Percentiles rank a stretch among this genome's conserved stretches.
phyloP scores from a whole-genome alignment of 805 yeast species.

The Jamesozyma lodderae region DNA sequence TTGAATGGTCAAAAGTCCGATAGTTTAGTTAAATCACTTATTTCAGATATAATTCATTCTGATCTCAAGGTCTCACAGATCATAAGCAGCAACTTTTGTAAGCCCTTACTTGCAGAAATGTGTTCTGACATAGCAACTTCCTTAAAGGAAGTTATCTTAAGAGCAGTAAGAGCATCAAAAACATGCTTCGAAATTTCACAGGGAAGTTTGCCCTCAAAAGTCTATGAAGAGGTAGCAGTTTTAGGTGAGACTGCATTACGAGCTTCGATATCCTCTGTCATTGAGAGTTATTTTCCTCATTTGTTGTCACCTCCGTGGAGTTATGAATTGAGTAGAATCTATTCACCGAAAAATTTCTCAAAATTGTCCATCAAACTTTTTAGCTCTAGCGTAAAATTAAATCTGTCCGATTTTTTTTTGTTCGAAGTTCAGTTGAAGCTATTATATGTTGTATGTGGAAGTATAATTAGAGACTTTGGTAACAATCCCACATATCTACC shows the following conservation, averaged over 20 bases:
- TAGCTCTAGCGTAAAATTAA: conserved; percentile 20
- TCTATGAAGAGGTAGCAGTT: background rate
- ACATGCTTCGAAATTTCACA: background rate
- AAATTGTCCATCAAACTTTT: conserved; percentile 25
- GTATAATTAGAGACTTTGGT: conserved; percentile 68
- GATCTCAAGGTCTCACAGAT: no score
- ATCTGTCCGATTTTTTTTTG: conserved; percentile 16
- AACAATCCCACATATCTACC: conserved; percentile 58
- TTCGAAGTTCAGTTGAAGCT: conserved; percentile 5
- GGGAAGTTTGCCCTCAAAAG: background rate
- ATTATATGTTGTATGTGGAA: conserved; percentile 53
- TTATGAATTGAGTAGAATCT: conserved; percentile 40
- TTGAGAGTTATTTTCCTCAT: conserved; percentile 43
- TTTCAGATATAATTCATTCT: background rate
- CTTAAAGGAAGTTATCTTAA: background rate
- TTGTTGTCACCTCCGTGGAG: conserved; percentile 43
- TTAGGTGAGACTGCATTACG: conserved; percentile 49
- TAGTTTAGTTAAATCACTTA: background rate
- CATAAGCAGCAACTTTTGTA: no score
- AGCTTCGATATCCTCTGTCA: conserved; percentile 47
- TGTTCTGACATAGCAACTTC: background rate
- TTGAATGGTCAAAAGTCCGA: no score
- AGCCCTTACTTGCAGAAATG: no score
- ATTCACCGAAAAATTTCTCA: conserved; percentile 30
- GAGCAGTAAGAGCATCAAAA: background rate